These are phyloP conservation scores for Acanthamoeba lenticulata DNA, from an alignment of 208 protist genomes.

Conservation along the genomic window DNA sequence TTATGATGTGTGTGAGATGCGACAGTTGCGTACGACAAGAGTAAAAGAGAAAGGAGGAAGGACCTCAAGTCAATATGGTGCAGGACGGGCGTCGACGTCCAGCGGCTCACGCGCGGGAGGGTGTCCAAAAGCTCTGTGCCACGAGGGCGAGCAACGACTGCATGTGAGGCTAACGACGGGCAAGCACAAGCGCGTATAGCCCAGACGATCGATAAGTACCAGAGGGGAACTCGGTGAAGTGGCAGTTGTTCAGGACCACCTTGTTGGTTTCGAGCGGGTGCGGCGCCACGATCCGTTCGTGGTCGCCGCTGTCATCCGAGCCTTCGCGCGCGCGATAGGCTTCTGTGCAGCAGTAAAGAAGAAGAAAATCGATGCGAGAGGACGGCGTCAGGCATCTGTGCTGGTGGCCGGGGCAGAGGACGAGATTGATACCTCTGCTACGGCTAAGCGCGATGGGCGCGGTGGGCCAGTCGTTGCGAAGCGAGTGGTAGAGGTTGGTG, in stretches of 20 bases:
- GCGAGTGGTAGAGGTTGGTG: not conserved
- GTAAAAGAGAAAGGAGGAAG: not conserved
- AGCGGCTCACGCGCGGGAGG: not conserved
- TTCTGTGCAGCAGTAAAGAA: not conserved
- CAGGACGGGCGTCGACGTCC: not conserved
- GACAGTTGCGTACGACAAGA: no score
- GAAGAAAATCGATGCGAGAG: no score
- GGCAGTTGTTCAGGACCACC: not conserved
- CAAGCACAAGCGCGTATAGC: no score
- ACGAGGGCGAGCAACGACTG: not conserved
- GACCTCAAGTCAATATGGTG: not conserved
- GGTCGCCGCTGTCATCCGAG: not conserved
- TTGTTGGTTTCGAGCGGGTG: not conserved
- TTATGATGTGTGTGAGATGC: no score
- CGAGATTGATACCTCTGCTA: not conserved
- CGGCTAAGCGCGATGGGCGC: not conserved
- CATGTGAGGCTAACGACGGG: not conserved
- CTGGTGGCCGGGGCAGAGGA: not conserved
- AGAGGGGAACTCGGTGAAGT: not conserved
- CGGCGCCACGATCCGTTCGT: not conserved
- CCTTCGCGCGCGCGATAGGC: not conserved
- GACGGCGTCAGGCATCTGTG: not conserved
- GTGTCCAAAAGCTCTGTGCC: not conserved
- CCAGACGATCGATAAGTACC: not conserved
- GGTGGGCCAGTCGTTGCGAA: conserved; percentile 15